phyloP scores from a whole-genome alignment of 257 asterid genomes.

The Salvia hispanica region DNA sequence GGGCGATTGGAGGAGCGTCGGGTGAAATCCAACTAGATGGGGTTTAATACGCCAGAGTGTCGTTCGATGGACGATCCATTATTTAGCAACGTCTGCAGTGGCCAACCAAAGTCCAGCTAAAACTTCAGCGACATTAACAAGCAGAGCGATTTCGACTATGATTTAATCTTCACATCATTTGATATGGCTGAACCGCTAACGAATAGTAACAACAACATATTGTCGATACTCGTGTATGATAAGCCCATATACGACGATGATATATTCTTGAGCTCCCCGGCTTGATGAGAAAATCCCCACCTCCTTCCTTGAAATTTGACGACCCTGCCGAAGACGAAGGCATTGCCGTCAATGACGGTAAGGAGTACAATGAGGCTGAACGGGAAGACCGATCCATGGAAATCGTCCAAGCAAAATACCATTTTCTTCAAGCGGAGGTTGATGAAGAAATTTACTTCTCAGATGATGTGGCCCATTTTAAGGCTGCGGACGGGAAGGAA shows the following conservation, averaged over 20 bases:
- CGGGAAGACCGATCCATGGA: constrained; percentile 1
- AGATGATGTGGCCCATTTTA: constrained; percentile 63
- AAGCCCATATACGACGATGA: constrained; percentile 97
- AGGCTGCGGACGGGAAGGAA: constrained; percentile 51
- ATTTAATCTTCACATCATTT: constrained; percentile 49
- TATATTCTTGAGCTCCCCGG: constrained; percentile 89
- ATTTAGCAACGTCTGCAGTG: too few relatives aligned
- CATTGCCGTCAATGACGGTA: too few relatives aligned
- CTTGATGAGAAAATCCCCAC: constrained; percentile 63
- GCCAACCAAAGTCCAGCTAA: too few relatives aligned
- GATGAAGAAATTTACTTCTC: constrained; percentile 52
- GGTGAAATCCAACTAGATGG: too few relatives aligned
- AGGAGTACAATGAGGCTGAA: too few relatives aligned
- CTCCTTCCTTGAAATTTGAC: constrained; percentile 56
- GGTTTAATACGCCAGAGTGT: too few relatives aligned
- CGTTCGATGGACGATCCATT: too few relatives aligned
- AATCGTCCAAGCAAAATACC: constrained; percentile 47
- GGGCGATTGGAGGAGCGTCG: too few relatives aligned
- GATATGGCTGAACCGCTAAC: constrained; percentile 33
- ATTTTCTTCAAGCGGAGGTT: constrained; percentile 49
- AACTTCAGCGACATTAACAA: too few relatives aligned
- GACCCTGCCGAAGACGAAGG: constrained; percentile 4
- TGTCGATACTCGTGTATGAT: constrained; percentile 75
- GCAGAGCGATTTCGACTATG: constrained; percentile 64
- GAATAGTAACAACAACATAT: constrained; percentile 31